Conservation (phyloP, 352 stramenopile genomes). For the Thraustochytrium striatum region DNA sequence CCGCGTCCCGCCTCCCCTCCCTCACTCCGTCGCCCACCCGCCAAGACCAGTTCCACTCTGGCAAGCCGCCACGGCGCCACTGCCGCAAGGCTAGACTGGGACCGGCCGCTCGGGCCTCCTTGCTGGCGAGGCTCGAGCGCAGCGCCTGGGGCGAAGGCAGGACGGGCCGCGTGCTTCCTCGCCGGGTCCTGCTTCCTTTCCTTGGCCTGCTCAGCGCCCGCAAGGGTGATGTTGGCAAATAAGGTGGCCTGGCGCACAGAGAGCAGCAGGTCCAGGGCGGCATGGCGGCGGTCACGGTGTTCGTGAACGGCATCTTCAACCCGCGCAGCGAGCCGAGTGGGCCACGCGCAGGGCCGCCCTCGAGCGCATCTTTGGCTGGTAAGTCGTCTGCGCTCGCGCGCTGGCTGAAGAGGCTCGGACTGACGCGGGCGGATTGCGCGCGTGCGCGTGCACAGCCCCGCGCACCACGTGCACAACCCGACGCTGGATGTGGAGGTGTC, state of each 20-base stretch:
- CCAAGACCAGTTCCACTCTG: neutral
- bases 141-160: too few species aligned
- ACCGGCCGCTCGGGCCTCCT: neutral
- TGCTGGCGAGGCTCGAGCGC: too few species aligned
- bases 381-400: too few species aligned
- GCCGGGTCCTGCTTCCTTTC: too few species aligned
- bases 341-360: neutral
- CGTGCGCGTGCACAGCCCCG: too few species aligned
- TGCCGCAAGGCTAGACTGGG: neutral
- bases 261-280: neutral
- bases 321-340: conserved; percentile 5
- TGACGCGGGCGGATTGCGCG: too few species aligned
- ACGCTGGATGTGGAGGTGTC: conserved; percentile 11
- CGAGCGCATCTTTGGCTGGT: neutral
- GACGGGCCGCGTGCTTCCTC: too few species aligned
- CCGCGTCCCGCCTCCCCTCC: neutral
- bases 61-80: too few species aligned
- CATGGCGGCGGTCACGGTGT: conserved; percentile 8
- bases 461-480: conserved; percentile 23
- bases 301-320: conserved; percentile 42
- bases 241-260: too few species aligned
- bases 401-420: too few species aligned
- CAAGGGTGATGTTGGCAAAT: too few species aligned
- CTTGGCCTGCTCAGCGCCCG: too few species aligned
- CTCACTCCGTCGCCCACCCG: neutral